A percentile compares a stretch with the other conserved stretches of the same genome.
These are phyloP conservation scores for Chaetomium sp. DNA, from an alignment of 2,329 filamentous ascomycete genomes.

Conservation along the genomic window DNA sequence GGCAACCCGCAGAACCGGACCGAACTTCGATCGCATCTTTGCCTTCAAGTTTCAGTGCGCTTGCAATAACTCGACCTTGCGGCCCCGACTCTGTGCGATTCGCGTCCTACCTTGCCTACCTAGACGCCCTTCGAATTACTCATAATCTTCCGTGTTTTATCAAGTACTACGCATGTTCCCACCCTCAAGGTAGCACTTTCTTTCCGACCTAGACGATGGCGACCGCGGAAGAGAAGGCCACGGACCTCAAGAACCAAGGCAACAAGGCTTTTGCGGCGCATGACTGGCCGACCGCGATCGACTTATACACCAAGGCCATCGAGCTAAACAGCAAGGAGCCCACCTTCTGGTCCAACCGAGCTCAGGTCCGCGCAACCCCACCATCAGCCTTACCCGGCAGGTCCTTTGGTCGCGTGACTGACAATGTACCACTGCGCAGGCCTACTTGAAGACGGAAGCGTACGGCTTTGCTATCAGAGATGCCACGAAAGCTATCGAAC, in stretches of 20 bases:
- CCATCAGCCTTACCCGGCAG: slow-evolving; percentile 1
- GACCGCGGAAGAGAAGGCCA: slow-evolving; percentile 64
- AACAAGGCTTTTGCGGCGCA: slow-evolving; percentile 90
- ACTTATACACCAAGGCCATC: slow-evolving; percentile 86
- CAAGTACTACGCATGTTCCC: slow-evolving; percentile 20
- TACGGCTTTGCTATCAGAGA: slow-evolving; percentile 93
- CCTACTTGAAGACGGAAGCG: slow-evolving; percentile 91
- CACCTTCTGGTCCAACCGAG: slow-evolving; percentile 91
- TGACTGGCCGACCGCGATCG: slow-evolving; percentile 81
- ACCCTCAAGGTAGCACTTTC: slow-evolving; percentile 23
- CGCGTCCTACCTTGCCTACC: background rate
- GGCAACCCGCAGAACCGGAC: slow-evolving; percentile 26
- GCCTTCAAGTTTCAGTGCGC: slow-evolving; percentile 17
- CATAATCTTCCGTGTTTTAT: background rate
- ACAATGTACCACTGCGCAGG: slow-evolving; percentile 55
- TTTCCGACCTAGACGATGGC: slow-evolving; percentile 33
- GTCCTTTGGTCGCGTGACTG: slow-evolving; percentile 49
- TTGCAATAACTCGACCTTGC: slow-evolving; percentile 13
- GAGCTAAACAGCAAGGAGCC: slow-evolving; percentile 79
- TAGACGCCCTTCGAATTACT: slow-evolving; percentile 1
- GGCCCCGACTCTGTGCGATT: background rate
- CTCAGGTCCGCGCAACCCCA: slow-evolving; percentile 66
- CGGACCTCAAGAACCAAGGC: slow-evolving; percentile 86
- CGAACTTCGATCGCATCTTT: slow-evolving; percentile 13
- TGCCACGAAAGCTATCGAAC: slow-evolving; percentile 85